A percentile compares a stretch with the other conserved stretches of the same genome.
Conservation (phyloP, 768 basidiomycete species). For the Lentinula sp. region DNA sequence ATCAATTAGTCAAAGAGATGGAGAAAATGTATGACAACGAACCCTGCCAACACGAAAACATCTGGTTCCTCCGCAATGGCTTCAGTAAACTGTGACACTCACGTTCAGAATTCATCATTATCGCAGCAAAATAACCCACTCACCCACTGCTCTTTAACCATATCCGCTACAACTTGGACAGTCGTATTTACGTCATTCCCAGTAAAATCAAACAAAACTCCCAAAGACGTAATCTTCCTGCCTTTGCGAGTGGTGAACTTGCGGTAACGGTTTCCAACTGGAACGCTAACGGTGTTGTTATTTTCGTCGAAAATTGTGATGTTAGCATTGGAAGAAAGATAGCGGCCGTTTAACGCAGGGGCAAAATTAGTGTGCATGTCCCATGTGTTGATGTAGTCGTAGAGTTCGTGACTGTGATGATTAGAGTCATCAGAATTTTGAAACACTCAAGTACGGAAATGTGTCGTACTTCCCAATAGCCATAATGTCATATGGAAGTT, state of each 20-base stretch:
- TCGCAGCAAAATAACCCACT: neutral
- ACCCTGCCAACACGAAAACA: constrained; percentile 73
- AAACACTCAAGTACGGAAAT: neutral
- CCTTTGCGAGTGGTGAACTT: constrained; percentile 34
- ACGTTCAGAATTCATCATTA: too few relatives aligned
- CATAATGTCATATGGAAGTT: constrained; percentile 77
- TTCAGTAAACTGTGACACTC: constrained; percentile 45
- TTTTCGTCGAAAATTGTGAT: constrained; percentile 56
- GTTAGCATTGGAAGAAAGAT: constrained; percentile 82
- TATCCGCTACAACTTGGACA: constrained; percentile 64
- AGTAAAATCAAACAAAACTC: constrained; percentile 73
- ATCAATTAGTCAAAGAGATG: neutral
- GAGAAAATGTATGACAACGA: constrained; percentile 11
- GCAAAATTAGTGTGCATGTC: constrained; percentile 74
- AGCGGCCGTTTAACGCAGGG: constrained; percentile 61
- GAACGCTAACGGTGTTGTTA: constrained; percentile 27
- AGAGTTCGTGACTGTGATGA: constrained; percentile 66
- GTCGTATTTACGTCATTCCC: constrained; percentile 67
- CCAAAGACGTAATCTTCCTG: constrained; percentile 70
- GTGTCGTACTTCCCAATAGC: constrained; percentile 73
- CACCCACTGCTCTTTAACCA: constrained; percentile 77
- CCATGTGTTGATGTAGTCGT: constrained; percentile 57
- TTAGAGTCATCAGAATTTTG: neutral
- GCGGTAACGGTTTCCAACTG: constrained; percentile 23
- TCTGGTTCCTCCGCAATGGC: constrained; percentile 80